These are phyloP conservation scores for Magnusiomyces ingens DNA, from an alignment of 1,139 yeast genomes.

Conservation along the genomic window DNA sequence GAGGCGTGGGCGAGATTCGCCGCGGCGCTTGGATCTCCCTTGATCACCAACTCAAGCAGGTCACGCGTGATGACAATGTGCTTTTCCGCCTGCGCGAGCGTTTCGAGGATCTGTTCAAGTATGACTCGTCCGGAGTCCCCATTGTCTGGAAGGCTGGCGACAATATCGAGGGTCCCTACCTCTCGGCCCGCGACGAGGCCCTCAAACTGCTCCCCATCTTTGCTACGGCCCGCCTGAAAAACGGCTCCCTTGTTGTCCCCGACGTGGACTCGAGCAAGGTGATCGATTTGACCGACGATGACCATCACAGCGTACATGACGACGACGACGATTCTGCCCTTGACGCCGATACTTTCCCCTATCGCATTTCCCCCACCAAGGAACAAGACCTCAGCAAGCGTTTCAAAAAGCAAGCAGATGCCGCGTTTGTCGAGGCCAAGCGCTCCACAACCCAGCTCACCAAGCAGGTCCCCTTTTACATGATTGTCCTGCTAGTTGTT, in stretches of 20 bases:
- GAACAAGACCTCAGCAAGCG: slow-evolving; percentile 51
- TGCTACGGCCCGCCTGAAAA: slow-evolving; percentile 48
- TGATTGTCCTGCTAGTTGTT: slow-evolving; percentile 62
- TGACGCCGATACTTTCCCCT: slow-evolving; percentile 45
- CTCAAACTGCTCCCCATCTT: slow-evolving; percentile 53
- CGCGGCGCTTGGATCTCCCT: slow-evolving; percentile 61
- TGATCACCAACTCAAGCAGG: slow-evolving; percentile 51
- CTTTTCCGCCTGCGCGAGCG: slow-evolving; percentile 37
- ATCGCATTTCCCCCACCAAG: slow-evolving; percentile 52
- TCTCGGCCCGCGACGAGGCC: slow-evolving; percentile 52
- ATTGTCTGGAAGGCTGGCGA: slow-evolving; percentile 67
- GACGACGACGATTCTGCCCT: slow-evolving; percentile 36
- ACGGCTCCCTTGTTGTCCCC: slow-evolving; percentile 52
- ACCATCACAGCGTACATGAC: slow-evolving; percentile 23
- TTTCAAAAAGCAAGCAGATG: slow-evolving; percentile 73
- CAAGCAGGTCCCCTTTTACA: slow-evolving; percentile 79
- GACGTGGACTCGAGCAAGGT: slow-evolving; percentile 41
- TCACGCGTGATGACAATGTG: slow-evolving; percentile 33
- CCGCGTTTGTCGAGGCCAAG: slow-evolving; percentile 71
- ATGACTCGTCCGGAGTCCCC: slow-evolving; percentile 78
- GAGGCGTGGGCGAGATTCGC: slow-evolving; percentile 41
- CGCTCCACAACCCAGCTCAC: slow-evolving; percentile 34
- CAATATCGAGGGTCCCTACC: slow-evolving; percentile 65
- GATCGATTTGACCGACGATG: slow-evolving; percentile 21
- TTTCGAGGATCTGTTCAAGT: slow-evolving; percentile 78